Percentiles rank a stretch among this genome's conserved stretches.
Evolutionary conservation across 768 basidiomycete genomes (phyloP).

Genomic region (Crassisporium funariophilum): DNA sequence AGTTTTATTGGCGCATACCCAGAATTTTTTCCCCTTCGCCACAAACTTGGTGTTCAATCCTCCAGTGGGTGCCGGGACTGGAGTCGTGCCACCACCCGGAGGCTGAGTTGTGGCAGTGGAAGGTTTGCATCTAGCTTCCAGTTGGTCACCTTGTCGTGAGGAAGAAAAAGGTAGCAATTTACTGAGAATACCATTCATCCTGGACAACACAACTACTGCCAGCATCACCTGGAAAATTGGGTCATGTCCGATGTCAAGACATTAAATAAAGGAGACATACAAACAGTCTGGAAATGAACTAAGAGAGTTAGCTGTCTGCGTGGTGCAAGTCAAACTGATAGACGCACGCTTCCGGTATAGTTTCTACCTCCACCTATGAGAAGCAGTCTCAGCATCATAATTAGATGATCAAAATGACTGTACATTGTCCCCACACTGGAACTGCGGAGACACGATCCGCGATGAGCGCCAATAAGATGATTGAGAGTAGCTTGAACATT

Average conservation of each 20-base stretch:
- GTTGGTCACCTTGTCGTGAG: no score
- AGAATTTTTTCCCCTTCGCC: slow-evolving; percentile 34
- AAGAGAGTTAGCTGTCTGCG: no score
- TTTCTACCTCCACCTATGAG: slow-evolving; percentile 34
- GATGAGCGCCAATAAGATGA: slow-evolving; percentile 26
- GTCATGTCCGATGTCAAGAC: not conserved
- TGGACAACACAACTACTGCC: slow-evolving; percentile 31
- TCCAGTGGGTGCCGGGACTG: slow-evolving; percentile 9
- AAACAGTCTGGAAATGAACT: slow-evolving; percentile 23
- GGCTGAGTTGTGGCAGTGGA: slow-evolving; percentile 7
- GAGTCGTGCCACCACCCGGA: slow-evolving; percentile 5
- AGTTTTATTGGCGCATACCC: no score
- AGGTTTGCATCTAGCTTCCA: slow-evolving; percentile 20
- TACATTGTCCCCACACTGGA: slow-evolving; percentile 41
- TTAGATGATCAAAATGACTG: slow-evolving; percentile 3
- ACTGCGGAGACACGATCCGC: slow-evolving; percentile 22
- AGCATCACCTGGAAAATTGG: slow-evolving; percentile 27
- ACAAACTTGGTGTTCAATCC: slow-evolving; percentile 27
- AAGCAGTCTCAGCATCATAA: not conserved
- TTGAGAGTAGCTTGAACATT: slow-evolving; percentile 26
- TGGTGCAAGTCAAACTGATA: not conserved
- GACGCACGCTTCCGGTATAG: slow-evolving; percentile 34
- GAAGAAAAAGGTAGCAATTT: no score
- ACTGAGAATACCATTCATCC: slow-evolving; percentile 33
- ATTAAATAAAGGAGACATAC: slow-evolving; percentile 14